Evolutionary conservation across 768 basidiomycete genomes (phyloP).

Genomic region (Phaeotremella fagi): DNA sequence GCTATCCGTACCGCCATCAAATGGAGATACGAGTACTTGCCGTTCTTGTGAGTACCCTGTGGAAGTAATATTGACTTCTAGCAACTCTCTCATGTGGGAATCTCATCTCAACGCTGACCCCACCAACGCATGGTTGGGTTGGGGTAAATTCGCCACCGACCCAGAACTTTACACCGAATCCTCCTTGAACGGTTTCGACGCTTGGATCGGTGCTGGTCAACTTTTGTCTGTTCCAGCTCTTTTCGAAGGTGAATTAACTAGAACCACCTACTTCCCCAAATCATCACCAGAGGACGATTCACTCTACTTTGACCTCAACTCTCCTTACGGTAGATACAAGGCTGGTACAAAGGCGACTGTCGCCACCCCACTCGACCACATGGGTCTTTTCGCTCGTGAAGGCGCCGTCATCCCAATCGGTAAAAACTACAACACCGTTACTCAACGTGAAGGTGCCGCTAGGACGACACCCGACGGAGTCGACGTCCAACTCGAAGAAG

Average conservation of each 20-base stretch:
- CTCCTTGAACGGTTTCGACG: slow-evolving; percentile 45
- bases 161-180: slow-evolving; percentile 37
- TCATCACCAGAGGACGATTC: slow-evolving; percentile 22
- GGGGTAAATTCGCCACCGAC: slow-evolving; percentile 42
- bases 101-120: slow-evolving; percentile 36
- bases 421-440: slow-evolving; percentile 40
- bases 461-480: slow-evolving; percentile 41
- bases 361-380: slow-evolving; percentile 41
- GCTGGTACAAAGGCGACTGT: slow-evolving; percentile 33
- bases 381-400: slow-evolving; percentile 44
- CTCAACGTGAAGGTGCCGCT: slow-evolving; percentile 27
- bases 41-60: slow-evolving; percentile 38
- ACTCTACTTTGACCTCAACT: slow-evolving; percentile 39
- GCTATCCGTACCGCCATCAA: slow-evolving; percentile 41
- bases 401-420: slow-evolving; percentile 45
- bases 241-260: slow-evolving; percentile 28
- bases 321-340: slow-evolving; percentile 16
- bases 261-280: slow-evolving; percentile 46
- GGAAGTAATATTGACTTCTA: slow-evolving; percentile 4
- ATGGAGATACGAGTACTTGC: slow-evolving; percentile 46
- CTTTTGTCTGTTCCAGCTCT: slow-evolving; percentile 41
- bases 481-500: slow-evolving; percentile 26
- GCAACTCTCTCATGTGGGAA: slow-evolving; percentile 42
- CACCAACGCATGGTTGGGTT: slow-evolving; percentile 39
- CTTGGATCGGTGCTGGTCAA: slow-evolving; percentile 45